phyloP scores from a whole-genome alignment of 2,329 filamentous ascomycete genomes.

The Aurifilum marmelostoma region DNA sequence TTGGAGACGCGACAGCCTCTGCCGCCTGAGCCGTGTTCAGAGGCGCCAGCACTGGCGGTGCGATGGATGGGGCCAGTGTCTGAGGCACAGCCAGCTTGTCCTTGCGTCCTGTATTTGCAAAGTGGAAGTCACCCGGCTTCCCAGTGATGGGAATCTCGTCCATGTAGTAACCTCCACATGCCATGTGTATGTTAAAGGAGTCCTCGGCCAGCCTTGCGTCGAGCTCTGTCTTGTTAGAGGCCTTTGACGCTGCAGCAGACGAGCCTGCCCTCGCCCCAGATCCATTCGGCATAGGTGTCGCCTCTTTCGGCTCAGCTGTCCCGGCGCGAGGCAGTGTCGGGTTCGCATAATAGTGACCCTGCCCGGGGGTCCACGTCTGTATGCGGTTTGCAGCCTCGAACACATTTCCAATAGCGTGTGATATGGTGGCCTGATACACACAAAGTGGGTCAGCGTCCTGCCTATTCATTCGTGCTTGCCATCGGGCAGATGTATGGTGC shows the following conservation, averaged over 20 bases:
- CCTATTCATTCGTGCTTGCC: not conserved
- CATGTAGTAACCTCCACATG: conserved; percentile 66
- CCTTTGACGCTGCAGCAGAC: conserved; percentile 37
- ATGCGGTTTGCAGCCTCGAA: conserved; percentile 55
- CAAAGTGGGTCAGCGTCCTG: conserved; percentile 17
- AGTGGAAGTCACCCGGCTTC: conserved; percentile 66
- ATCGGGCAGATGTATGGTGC: conserved; percentile 30
- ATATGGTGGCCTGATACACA: conserved; percentile 53
- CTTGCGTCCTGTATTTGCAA: conserved; percentile 63
- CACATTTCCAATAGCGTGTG: conserved; percentile 56
- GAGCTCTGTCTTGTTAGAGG: conserved; percentile 45
- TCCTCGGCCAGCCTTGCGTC: conserved; percentile 58
- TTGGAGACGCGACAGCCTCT: conserved; percentile 41
- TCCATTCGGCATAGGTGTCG: conserved; percentile 52
- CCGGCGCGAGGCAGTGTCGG: conserved; percentile 37
- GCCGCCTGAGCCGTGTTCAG: conserved; percentile 47
- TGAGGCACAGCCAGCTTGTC: conserved; percentile 37
- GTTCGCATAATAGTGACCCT: conserved; percentile 55
- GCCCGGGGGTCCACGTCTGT: conserved; percentile 58
- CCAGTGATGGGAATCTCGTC: conserved; percentile 71
- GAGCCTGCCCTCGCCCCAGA: conserved; percentile 34
- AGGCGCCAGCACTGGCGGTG: conserved; percentile 38
- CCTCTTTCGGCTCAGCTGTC: conserved; percentile 49
- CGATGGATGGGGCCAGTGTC: conserved; percentile 12
- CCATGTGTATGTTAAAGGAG: conserved; percentile 59